Evolutionary conservation across 176 grass and related monocot genomes (phyloP), one percentile per base, ranked within the genome.

Genomic region (Phoenix roebelenii): DNA sequence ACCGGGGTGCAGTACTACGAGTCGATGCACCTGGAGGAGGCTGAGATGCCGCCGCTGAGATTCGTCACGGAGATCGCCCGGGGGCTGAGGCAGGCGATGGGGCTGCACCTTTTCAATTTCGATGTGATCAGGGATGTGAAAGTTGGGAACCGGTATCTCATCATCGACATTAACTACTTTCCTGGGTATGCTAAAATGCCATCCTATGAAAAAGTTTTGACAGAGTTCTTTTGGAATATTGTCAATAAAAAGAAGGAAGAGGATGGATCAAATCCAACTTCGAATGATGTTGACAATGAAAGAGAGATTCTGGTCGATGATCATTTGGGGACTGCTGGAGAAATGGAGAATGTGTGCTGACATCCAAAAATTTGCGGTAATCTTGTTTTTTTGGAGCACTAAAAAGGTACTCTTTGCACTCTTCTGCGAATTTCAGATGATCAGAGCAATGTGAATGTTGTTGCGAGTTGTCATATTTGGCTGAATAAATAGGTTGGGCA

Each of bases 51-150:
- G 29, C 90, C 85, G 5, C 54, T 72, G 0, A 67, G 76, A 17
- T 95, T 89, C 49, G 62, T 95, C 29, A 75, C 72, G 20, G 55
- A 89, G 70, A 83, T 95, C 50, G 82, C 90, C 1, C 60, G 48
- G 16, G 85, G 82, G 4, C 83, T 95, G 14, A 77, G 85, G 57
- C 85, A 69, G 24, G 85, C 79, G 5, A 64, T 89, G 52, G 85
- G 85, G 17, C 72, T 95, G 32, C 85, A 85, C 20, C 79, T 95
- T 55, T 95, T 95, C 79, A 95, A 95, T 71, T 90, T 89, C 58
- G 90, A 95, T 69, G 72, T 95, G 77, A 95, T 95, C 66, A 75
- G 90, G 17, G 90, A 95, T 71, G 60, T 77, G 52, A 71, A 77
- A 22, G 49, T n/a, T 17, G 63, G 63, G 49, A 65, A 65, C 15